These are phyloP conservation scores for Cerioporus squamosus DNA, from an alignment of 1,284 basidiomycete genomes.

Conservation along the genomic window DNA sequence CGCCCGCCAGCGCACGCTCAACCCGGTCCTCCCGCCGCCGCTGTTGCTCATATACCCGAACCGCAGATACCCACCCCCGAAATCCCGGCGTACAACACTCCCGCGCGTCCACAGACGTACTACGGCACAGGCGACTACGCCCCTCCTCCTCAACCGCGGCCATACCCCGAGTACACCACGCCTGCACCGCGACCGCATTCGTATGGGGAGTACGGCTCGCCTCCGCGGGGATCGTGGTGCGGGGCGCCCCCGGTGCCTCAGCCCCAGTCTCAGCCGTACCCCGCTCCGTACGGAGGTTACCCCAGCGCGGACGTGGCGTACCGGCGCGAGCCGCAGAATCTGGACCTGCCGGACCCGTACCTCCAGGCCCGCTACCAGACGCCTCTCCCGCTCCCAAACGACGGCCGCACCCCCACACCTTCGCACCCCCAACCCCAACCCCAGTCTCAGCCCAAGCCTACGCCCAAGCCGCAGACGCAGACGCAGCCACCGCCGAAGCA, in stretches of 20 bases:
- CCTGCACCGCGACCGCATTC: too few species aligned
- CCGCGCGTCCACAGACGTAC: background rate
- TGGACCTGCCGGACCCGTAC: slow-evolving; percentile 46
- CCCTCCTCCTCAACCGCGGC: background rate
- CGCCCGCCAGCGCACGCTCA: background rate
- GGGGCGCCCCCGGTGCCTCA: background rate
- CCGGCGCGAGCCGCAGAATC: background rate
- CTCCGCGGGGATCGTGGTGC: background rate
- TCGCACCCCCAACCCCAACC: too few species aligned
- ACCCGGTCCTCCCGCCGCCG: background rate
- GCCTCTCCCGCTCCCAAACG: slow-evolving; percentile 52
- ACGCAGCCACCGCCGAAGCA: background rate
- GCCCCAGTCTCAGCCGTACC: background rate
- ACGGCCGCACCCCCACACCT: background rate
- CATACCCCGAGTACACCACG: background rate
- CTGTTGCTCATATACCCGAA: slow-evolving; percentile 2
- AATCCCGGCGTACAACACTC: background rate
- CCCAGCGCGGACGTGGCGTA: slow-evolving; percentile 1
- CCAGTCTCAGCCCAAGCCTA: background rate
- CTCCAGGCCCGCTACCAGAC: slow-evolving; percentile 45
- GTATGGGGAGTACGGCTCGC: background rate
- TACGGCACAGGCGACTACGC: background rate
- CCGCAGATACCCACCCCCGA: slow-evolving; percentile 9
- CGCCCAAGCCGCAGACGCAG: background rate
- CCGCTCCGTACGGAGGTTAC: slow-evolving; percentile 2